Evolutionary conservation across 352 stramenopile species (phyloP).

Genomic region (Aphanomyces euteiches): DNA sequence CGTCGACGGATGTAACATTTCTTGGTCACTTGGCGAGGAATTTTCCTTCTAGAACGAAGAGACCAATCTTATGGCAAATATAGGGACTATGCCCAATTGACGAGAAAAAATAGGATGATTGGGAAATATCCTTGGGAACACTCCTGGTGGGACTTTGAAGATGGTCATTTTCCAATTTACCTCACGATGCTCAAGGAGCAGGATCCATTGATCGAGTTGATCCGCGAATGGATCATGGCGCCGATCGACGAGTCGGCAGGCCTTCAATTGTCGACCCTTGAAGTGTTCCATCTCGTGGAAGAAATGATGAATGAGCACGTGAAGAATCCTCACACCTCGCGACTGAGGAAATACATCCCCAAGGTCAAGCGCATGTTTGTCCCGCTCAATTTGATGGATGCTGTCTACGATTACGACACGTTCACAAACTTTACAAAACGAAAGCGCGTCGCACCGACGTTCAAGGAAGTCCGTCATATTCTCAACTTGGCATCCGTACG

Average conservation of each 20-base stretch:
- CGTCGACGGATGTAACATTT: no score
- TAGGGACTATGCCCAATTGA: no score
- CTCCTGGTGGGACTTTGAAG: no score
- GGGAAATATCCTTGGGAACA: no score
- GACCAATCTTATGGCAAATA: no score
- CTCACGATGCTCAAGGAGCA: constrained; percentile 74
- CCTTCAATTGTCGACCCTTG: constrained; percentile 56
- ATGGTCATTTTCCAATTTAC: no score
- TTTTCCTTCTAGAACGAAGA: no score
- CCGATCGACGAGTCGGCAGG: constrained; percentile 54
- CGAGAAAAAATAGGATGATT: no score
- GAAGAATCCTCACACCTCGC: constrained; percentile 38
- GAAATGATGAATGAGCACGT: constrained; percentile 77
- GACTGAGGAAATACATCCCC: constrained; percentile 61
- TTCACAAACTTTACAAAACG: constrained; percentile 67
- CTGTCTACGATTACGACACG: constrained; percentile 59
- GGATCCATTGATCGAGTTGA: constrained; percentile 81
- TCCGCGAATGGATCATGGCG: constrained; percentile 81
- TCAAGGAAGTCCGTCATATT: constrained; percentile 82
- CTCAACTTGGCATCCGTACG: constrained; percentile 66
- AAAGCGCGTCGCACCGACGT: constrained; percentile 77
- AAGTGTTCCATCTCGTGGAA: constrained; percentile 69
- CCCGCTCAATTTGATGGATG: constrained; percentile 61
- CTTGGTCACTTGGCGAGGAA: no score
- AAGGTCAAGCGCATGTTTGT: constrained; percentile 66